Evolutionary conservation across 352 stramenopile genomes (phyloP), one percentile per base, ranked within the genome.

Genomic region (Blastocystis sp.): DNA sequence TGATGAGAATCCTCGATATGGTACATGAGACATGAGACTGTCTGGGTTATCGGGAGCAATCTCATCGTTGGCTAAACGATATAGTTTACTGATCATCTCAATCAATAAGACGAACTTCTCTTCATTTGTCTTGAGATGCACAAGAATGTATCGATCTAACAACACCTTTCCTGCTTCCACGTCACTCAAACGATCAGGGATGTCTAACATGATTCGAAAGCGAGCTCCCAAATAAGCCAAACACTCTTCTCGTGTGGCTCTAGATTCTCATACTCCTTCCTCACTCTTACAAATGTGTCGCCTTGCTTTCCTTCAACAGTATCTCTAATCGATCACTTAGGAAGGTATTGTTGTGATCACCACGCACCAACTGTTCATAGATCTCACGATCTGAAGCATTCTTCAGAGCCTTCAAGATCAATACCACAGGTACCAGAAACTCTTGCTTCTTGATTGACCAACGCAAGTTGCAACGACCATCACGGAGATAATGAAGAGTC

Each of bases 361-460:
- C 93, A 65, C 92, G 92, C 49, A 98, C 89, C 88, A 99, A 93
- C 88, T 95, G 92, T 88, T 97, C 92, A 91, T 98, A 99, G 74
- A 99, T 95, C 90, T 99, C 96, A 73, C 95, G 93, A 77, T 95
- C 92, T 0, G 91, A 94, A 61, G 91, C 92, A 63, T 92, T 78
- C 56, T 87, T 80, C 35, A 99, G 88, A n/a, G 96, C 96, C 89
- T 98, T 98, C 29, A 99, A 90, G 57, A 99, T 88, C 0, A 99
- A 90, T 35, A 98, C 93, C 12, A 96, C 93, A 0, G 96, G 97
- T 32, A 99, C 92, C 90, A 98, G 94, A 90, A 98, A 98, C 90
- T 99, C 97, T 88, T 98, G 95, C 89, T 98, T 98, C 69, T 92
- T 90, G 24, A 98, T 93, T n/a, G 93, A 92, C 85, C 98, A 98